Conservation (phyloP, 164 flowering plant genomes). For the Piper betle region DNA sequence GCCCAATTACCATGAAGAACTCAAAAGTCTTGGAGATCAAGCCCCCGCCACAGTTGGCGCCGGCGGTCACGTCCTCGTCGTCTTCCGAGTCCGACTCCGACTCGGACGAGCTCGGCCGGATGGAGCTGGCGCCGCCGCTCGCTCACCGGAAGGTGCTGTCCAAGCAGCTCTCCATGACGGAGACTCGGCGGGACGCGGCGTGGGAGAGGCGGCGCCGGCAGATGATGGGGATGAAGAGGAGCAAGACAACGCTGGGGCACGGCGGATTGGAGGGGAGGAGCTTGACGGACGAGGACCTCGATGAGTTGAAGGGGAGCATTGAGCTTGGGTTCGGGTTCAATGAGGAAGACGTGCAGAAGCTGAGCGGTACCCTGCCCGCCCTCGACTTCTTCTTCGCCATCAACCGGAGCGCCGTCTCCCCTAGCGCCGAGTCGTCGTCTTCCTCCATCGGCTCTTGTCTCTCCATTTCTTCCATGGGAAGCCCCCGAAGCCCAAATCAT, state of each 20-base stretch:
- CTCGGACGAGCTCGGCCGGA: not conserved
- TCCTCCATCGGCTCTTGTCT: constrained; percentile 4
- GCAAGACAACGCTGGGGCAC: not conserved
- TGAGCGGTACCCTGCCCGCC: constrained; percentile 73
- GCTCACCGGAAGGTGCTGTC: constrained; percentile 24
- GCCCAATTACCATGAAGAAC: too few species aligned
- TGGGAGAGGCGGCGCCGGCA: constrained; percentile 79
- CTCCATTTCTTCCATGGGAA: too few species aligned
- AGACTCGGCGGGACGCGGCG: constrained; percentile 52
- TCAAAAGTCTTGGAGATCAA: too few species aligned
- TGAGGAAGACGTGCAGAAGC: constrained; percentile 51
- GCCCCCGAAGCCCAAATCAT: too few species aligned
- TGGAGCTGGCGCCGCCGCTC: not conserved
- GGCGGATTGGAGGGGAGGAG: constrained; percentile 10
- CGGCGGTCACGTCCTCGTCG: not conserved
- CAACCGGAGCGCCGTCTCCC: constrained; percentile 19
- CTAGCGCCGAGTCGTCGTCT: constrained; percentile 31
- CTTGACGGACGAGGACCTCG: constrained; percentile 71
- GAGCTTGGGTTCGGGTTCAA: constrained; percentile 86
- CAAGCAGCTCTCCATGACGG: constrained; percentile 75
- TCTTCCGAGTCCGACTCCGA: not conserved
- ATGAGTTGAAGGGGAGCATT: constrained; percentile 74
- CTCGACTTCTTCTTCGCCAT: constrained; percentile 80
- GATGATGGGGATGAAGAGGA: constrained; percentile 13
- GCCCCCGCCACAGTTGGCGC: too few species aligned